Evolutionary conservation across 2,329 filamentous ascomycete species (phyloP), one percentile per base, ranked within the genome.

Genomic region (Trichoderma arundinaceum): DNA sequence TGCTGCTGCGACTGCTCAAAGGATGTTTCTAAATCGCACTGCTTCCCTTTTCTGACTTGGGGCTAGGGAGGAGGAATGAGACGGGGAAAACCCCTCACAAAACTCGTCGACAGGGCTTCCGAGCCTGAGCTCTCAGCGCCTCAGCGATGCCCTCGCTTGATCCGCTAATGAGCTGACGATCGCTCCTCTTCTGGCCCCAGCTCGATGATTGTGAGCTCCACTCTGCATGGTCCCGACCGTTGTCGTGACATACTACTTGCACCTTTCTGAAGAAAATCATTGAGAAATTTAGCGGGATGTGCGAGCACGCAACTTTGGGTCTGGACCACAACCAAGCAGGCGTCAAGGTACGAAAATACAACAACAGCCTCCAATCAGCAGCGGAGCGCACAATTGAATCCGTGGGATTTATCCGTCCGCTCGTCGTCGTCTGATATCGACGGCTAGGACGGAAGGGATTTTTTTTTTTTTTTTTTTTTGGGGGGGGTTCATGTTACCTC

Each of bases 151-250:
- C 35, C 35, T 54, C 56, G 49, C 59, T 53, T 44, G 44, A 13
- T 33, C 44, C 57, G 57, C 57, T 60, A 54, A 54, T 63, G 59
- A 63, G 59, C 49, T 22, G 49, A 44, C 59, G 48, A 63, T 63
- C 59, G 28, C 59, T 63, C 49, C 59, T 62, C 59, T 35, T 43
- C 59, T n/a, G 41, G 59, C 38, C 59, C 59, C 58, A 44, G 49
- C 49, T 62, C 58, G 51, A 53, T 52, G 28, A 62, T 53, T 38
- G 28, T 13, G 48, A 46, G 48, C 59, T 62, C 59, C 59, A 54
- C 59, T 33, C 39, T n/a, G n/a, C 32, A n/a, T 35, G 59, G 28
- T 38, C 38, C 46, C 57, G 8, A 15, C 33, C 15, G 15, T 32
- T 52, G 58, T 61, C 49, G 49, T 22, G 48, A 53, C 59, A 62